Evolutionary conservation across 208 protist species (phyloP), one percentile per base, ranked within the genome.

Genomic region (Leptomonas seymouri): DNA sequence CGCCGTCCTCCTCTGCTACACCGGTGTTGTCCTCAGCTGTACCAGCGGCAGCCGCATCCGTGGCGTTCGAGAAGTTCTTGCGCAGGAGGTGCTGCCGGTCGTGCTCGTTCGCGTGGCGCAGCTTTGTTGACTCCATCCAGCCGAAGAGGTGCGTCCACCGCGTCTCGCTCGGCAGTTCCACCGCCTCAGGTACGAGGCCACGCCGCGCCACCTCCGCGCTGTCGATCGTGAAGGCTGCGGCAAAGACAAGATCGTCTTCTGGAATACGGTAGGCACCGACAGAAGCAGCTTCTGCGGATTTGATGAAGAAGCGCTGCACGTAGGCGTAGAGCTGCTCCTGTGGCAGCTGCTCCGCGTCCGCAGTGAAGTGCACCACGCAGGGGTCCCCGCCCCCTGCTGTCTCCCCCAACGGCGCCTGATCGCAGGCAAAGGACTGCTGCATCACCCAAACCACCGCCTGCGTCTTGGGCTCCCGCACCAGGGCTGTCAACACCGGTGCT

Each of bases 331-430:
- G 76, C 28, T 71, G 69, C 46, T 34, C 69, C 41, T 76, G 76
- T 25, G 66, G 71, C 57, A 91, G 77, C 39, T 71, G 25, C 2
- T 25, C 27, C 0, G 78, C 78, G 63, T 91, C 69, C 3, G 82
- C 85, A 15, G 89, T 94, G 65, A 94, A 94, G 74, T 94, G 89
- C 14, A 92, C 11, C 0, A 94, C 69, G 41, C 71, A 77, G 5
- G 71, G 31, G n/a, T 71, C 59, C 1, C 39, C 42, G 25, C 39
- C 61, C n/a, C 21, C 36, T 3, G 74, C 76, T 46, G 61, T 64
- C 21, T 66, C 67, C 0, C 50, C 21, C 48, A 71, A 46, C 20
- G 84, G 78, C 8, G 81, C 81, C 66, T 94, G 86, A 25, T 90
- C 81, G 16, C 61, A 71, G 8, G 72, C 70, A 14, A 76, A 68